Evolutionary conservation across 805 yeast genomes (phyloP).

Genomic region (Candida patagonica): DNA sequence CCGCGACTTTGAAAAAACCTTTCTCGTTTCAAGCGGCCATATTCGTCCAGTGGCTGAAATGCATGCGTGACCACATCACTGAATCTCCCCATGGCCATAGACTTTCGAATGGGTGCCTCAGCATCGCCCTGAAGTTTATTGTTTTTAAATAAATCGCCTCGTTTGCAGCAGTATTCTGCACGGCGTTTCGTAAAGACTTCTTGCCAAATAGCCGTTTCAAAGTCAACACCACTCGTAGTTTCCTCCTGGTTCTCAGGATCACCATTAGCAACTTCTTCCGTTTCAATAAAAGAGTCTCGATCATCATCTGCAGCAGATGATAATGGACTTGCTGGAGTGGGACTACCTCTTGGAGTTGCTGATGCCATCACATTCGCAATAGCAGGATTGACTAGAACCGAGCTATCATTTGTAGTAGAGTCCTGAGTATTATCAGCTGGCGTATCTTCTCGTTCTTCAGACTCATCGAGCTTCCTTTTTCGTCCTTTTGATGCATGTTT

Average conservation of each 20-base stretch:
- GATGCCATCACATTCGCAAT: constrained; percentile 4
- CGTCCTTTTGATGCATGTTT: constrained; percentile 20
- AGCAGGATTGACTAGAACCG: constrained; percentile 1
- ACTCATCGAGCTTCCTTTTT: constrained; percentile 22
- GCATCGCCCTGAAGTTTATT: constrained; percentile 54
- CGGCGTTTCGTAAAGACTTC: constrained; percentile 70
- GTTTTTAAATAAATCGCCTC: constrained; percentile 58
- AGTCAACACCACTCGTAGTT: constrained; percentile 36
- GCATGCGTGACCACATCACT: constrained; percentile 23
- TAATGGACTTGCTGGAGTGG: constrained; percentile 3
- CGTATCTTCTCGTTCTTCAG: constrained; percentile 6
- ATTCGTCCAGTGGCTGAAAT: constrained; percentile 13
- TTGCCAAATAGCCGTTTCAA: constrained; percentile 78
- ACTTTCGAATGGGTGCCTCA: constrained; percentile 58
- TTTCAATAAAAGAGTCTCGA: constrained; percentile 1
- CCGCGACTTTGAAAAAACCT: constrained; percentile 14
- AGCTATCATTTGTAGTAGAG: background rate
- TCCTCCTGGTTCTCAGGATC: constrained; percentile 7
- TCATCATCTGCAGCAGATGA: constrained; percentile 6
- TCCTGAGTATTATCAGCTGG: background rate
- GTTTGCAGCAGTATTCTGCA: constrained; percentile 59
- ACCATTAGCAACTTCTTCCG: constrained; percentile 6
- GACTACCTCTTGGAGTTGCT: background rate
- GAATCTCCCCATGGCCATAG: constrained; percentile 57
- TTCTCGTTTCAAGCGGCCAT: constrained; percentile 3